These are phyloP conservation scores for Hypoxylon fragiforme DNA, from an alignment of 495 filamentous ascomycete species.

Conservation along the genomic window DNA sequence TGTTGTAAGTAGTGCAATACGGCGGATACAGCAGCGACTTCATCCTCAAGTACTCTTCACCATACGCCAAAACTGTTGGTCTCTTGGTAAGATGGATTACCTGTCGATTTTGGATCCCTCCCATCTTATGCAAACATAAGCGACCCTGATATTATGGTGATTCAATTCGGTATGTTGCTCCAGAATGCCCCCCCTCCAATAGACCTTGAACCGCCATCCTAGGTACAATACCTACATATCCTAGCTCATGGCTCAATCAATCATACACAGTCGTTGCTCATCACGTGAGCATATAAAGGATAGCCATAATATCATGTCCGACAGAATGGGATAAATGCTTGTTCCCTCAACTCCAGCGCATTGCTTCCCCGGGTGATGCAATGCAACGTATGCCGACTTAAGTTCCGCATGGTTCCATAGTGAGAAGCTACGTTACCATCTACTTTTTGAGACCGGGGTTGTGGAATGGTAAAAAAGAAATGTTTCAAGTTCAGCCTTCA, in stretches of 20 bases:
- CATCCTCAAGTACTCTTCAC: background rate
- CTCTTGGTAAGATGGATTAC: background rate
- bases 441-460: background rate
- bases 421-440: conserved; percentile 2
- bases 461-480: background rate
- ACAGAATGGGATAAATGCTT: conserved; percentile 1
- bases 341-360: conserved; percentile 17
- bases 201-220: background rate
- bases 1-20: too few species aligned
- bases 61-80: too few species aligned
- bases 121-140: background rate
- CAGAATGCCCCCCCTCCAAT: conserved; percentile 3
- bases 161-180: conserved; percentile 1
- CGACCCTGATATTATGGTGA: background rate
- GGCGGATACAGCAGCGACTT: too few species aligned
- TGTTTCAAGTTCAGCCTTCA: background rate
- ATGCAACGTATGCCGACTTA: conserved; percentile 18
- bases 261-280: conserved; percentile 14
- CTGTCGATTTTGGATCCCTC: background rate
- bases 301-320: conserved; percentile 6
- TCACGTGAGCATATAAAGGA: conserved; percentile 4
- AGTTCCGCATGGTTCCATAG: conserved; percentile 10
- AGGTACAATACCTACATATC: conserved; percentile 13
- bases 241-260: conserved; percentile 1
- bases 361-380: conserved; percentile 4